Evolutionary conservation across 2,329 filamentous ascomycete species (phyloP).

Genomic region (Graphilbum ipis-grandicollis): DNA sequence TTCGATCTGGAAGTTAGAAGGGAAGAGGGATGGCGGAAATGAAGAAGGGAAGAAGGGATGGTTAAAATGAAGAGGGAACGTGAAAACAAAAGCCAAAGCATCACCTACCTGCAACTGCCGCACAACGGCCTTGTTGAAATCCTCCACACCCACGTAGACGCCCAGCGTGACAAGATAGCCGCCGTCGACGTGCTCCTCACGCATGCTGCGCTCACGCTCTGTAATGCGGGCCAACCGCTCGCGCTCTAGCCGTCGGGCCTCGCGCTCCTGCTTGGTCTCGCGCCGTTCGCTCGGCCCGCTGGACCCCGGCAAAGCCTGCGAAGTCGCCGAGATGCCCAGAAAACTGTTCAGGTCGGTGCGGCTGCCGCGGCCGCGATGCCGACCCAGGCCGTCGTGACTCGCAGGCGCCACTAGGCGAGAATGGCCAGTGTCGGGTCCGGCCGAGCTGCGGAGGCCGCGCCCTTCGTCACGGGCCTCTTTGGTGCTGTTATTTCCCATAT

Average conservation of each 20-base stretch:
- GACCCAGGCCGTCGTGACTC: too few relatives aligned
- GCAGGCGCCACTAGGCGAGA: too few relatives aligned
- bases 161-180: constrained; percentile 89
- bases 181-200: constrained; percentile 83
- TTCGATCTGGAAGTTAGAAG: constrained; percentile 70
- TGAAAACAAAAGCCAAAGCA: background rate
- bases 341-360: constrained; percentile 28
- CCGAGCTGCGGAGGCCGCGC: too few relatives aligned
- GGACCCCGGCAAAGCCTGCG: constrained; percentile 19
- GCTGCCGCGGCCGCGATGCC: constrained; percentile 18
- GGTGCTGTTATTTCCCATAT: too few relatives aligned
- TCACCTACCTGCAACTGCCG: constrained; percentile 67
- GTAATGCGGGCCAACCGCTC: constrained; percentile 60
- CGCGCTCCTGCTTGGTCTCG: constrained; percentile 82
- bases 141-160: constrained; percentile 79
- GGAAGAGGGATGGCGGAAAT: too few relatives aligned
- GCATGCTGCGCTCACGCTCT: constrained; percentile 80
- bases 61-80: background rate
- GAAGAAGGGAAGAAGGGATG: too few relatives aligned
- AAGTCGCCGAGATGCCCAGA: constrained; percentile 21
- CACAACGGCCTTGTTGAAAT: constrained; percentile 79
- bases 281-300: constrained; percentile 38
- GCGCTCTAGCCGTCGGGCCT: constrained; percentile 68
- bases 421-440: too few relatives aligned
- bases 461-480: too few relatives aligned